These are phyloP conservation scores for Exophiala sp. DNA, from an alignment of 2,329 filamentous ascomycete genomes.

Conservation along the genomic window DNA sequence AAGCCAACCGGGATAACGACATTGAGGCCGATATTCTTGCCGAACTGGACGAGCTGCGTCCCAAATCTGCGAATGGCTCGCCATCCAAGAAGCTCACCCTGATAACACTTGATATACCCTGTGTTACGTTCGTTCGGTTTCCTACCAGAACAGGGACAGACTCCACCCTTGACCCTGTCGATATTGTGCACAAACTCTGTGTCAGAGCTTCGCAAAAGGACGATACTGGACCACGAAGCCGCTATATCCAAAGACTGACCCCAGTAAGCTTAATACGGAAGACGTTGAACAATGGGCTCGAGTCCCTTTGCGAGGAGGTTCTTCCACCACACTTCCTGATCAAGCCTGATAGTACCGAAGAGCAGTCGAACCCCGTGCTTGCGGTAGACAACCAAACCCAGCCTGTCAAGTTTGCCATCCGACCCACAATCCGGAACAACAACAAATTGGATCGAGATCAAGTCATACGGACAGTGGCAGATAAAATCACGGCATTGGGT, in stretches of 20 bases:
- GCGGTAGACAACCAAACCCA: conserved; percentile 29
- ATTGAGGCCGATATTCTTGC: conserved; percentile 57
- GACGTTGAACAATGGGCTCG: conserved; percentile 52
- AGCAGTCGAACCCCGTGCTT: conserved; percentile 38
- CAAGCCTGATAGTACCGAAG: conserved; percentile 35
- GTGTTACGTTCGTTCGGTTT: conserved; percentile 26
- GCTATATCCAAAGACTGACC: conserved; percentile 56
- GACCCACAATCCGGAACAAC: conserved; percentile 56
- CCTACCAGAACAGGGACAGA: conserved; percentile 1
- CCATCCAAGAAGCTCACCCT: conserved; percentile 12
- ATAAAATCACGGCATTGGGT: conserved; percentile 38
- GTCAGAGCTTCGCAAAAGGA: conserved; percentile 49
- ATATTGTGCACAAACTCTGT: conserved; percentile 55
- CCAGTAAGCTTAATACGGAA: conserved; percentile 55
- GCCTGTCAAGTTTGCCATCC: conserved; percentile 53
- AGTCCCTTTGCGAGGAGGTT: conserved; percentile 51
- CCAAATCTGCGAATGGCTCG: conserved; percentile 43
- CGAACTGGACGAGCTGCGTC: conserved; percentile 52
- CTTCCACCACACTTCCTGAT: conserved; percentile 51
- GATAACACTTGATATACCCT: conserved; percentile 28
- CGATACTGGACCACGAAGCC: conserved; percentile 46
- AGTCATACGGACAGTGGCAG: conserved; percentile 56
- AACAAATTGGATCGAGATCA: conserved; percentile 50
- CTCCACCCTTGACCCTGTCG: conserved; percentile 55
- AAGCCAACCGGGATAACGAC: conserved; percentile 41